phyloP scores from a whole-genome alignment of 106 monocot species.

The Dioscorea dumetorum region DNA sequence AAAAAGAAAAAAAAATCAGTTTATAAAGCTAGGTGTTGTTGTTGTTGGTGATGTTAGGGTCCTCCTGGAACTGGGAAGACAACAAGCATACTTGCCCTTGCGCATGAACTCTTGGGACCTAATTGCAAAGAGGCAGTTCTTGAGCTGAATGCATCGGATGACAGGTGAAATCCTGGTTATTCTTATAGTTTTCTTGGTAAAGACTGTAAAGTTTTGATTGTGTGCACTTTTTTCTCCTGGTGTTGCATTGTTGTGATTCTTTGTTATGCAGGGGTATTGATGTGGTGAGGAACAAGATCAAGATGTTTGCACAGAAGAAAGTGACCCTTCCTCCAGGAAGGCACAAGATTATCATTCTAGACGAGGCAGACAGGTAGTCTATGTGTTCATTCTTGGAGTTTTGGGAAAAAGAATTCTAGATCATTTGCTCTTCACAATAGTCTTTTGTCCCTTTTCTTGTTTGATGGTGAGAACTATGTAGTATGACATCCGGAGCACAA shows the following conservation, averaged over 20 bases:
- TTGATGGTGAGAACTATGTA: slow-evolving; percentile 14
- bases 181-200: background rate
- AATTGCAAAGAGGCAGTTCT: slow-evolving; percentile 82
- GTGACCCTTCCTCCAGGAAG: slow-evolving; percentile 77
- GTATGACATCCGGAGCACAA: slow-evolving; percentile 96
- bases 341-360: slow-evolving; percentile 93
- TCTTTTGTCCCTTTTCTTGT: slow-evolving; percentile 2
- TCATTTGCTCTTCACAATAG: background rate
- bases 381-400: too few relatives aligned
- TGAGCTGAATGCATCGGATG: slow-evolving; percentile 95
- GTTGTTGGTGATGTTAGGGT: slow-evolving; percentile 29
- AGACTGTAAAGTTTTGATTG: slow-evolving; percentile 5
- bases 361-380: slow-evolving; percentile 86
- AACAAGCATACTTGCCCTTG: slow-evolving; percentile 91
- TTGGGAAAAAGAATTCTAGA: background rate
- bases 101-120: slow-evolving; percentile 83
- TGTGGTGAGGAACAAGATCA: slow-evolving; percentile 98
- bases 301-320: slow-evolving; percentile 98
- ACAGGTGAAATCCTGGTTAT: slow-evolving; percentile 37
- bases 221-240: background rate
- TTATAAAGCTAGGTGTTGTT: background rate
- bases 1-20: background rate
- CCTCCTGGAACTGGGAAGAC: slow-evolving; percentile 99
- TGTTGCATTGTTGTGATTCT: background rate
- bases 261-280: slow-evolving; percentile 71